Percentiles rank a stretch among this genome's conserved stretches.
Conservation (phyloP, 2,329 filamentous ascomycete genomes). For the Colletotrichum lupini region DNA sequence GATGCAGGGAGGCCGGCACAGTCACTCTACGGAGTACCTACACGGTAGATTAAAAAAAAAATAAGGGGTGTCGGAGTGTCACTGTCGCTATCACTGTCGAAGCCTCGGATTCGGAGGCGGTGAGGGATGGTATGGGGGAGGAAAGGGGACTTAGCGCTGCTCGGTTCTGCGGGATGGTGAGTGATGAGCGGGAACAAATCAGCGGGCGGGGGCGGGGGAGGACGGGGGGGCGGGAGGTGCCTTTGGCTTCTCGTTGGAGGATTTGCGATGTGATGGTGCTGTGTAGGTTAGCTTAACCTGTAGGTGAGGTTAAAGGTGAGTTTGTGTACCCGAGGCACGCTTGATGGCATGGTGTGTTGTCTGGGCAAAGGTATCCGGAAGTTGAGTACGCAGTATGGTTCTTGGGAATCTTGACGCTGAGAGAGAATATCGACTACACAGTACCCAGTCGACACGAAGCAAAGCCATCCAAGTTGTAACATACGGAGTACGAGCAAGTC, state of each 20-base stretch:
- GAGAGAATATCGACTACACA: neutral
- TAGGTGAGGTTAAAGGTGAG: neutral
- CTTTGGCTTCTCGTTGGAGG: neutral
- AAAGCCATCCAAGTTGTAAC: neutral
- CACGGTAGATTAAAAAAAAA: neutral
- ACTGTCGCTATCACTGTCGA: neutral
- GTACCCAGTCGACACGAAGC: neutral
- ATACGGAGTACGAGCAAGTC: too few relatives aligned
- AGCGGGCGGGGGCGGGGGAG: slow-evolving; percentile 8
- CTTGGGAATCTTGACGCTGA: neutral
- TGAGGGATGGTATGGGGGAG: neutral
- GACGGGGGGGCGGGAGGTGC: slow-evolving; percentile 9
- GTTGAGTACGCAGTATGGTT: neutral
- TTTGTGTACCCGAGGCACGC: neutral
- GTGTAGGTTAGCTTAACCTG: neutral
- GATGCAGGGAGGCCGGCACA: slow-evolving; percentile 20
- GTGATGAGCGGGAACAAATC: slow-evolving; percentile 25
- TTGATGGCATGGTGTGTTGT: neutral
- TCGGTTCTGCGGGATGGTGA: slow-evolving; percentile 20
- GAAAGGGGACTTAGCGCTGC: slow-evolving; percentile 11
- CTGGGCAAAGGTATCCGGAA: too few relatives aligned
- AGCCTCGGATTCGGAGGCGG: slow-evolving; percentile 11
- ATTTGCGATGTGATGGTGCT: neutral
- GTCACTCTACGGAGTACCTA: neutral
- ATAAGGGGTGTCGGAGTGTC: neutral